Conservation (phyloP, 2,329 filamentous ascomycete species). For the Pseudogymnoascus sp. region DNA sequence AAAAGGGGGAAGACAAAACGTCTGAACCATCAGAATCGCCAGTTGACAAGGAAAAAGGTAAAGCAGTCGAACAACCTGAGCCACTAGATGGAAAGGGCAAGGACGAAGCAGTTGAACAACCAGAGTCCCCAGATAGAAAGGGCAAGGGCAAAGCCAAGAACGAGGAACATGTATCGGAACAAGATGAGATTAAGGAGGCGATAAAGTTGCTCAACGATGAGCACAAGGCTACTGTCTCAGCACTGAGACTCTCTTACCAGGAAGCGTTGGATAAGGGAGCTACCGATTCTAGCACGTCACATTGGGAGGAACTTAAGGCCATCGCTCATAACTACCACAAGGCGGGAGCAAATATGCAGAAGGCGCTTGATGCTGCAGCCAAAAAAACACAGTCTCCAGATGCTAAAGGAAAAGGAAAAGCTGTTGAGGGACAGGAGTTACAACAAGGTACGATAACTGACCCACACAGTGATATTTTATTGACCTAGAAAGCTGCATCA, state of each 20-base stretch:
- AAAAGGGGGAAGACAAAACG: neutral
- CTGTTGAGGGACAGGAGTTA: neutral
- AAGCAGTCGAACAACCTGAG: neutral
- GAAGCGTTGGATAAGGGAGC: slow-evolving; percentile 43
- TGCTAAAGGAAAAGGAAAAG: neutral
- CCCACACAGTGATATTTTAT: neutral
- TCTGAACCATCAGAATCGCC: neutral
- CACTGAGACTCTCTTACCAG: slow-evolving; percentile 47
- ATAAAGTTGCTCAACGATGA: slow-evolving; percentile 40
- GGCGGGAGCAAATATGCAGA: slow-evolving; percentile 43
- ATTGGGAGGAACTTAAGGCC: slow-evolving; percentile 44
- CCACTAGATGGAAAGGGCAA: neutral
- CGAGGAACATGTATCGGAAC: slow-evolving; percentile 25
- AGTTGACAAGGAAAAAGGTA: neutral
- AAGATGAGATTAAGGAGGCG: slow-evolving; percentile 40
- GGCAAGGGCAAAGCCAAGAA: slow-evolving; percentile 43
- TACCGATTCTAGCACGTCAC: slow-evolving; percentile 35
- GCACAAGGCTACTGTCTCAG: slow-evolving; percentile 42
- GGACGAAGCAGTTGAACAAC: slow-evolving; percentile 21
- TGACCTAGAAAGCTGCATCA: neutral
- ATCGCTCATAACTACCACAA: slow-evolving; percentile 45
- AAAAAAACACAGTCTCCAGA: neutral
- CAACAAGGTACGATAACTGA: neutral
- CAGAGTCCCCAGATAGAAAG: slow-evolving; percentile 33
- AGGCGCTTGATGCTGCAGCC: slow-evolving; percentile 45